Evolutionary conservation across 2,329 filamentous ascomycete genomes (phyloP), one percentile per base, ranked within the genome.

Genomic region (Beauveria brongniartii): DNA sequence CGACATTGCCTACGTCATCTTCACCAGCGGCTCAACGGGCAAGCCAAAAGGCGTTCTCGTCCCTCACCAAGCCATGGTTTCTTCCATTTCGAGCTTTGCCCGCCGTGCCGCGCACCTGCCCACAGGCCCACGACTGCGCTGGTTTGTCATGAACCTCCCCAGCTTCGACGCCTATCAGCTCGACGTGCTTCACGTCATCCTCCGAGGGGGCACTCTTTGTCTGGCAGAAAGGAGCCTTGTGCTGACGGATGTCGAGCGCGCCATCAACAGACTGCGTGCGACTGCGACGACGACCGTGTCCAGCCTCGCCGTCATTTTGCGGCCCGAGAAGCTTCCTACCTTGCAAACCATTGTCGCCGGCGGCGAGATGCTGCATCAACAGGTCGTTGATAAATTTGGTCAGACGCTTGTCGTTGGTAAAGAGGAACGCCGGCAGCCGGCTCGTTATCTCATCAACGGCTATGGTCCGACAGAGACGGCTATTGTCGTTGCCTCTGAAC

Each of bases 11-110:
- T 73, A 72, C 52, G 64, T 72, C 6, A 75, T 78, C 48, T 79
- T 78, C 64, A 80, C 78, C 22, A 79, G 78, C n/a, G 74, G 74
- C 24, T 81, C 77, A 4, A 81, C 79, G 0, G 79, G 79, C 5
- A 73, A 70, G 12, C 78, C 78, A 6, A 81, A 81, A 64, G 79
- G 78, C 2, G 78, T 81, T 46, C 89, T 96, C 89, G 96, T 81
- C 91, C 90, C 24, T 41, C n/a, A 96, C 91, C 43, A 91, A 6
- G 60, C 54, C 40, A 34, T 43, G 22, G 47, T 34, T 2, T 20
- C 59, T 7, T 61, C 43, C 14, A 40, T 61, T 16, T 8, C 22
- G 10, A 44, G n/a, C 53, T 41, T 56, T 6, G 43, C 26, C 12
- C n/a, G n/a, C 9, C 28, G 60, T 14, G 43, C 47, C 12, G 60